Evolutionary conservation across 2,329 filamentous ascomycete genomes (phyloP), one percentile per base, ranked within the genome.

Genomic region (Aspergillus proliferans): DNA sequence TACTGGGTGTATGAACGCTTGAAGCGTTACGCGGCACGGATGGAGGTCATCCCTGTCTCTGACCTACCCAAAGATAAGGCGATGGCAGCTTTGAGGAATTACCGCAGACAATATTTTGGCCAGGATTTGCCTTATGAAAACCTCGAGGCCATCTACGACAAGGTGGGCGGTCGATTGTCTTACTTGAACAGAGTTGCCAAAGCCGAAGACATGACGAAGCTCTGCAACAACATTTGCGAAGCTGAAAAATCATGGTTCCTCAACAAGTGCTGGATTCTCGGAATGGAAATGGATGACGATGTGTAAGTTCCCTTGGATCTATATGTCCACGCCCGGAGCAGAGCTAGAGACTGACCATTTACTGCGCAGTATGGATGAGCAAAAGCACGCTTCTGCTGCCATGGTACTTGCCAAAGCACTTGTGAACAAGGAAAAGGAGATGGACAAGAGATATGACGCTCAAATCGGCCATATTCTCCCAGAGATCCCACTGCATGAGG

Each of bases 1-100:
- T 98, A 95, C 71, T 98, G 93, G 93, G 87, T 98, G 0, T 97
- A 96, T 62, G 93, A 98, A 68, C 82, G 91, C 12, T 74, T 98
- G 46, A 96, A 96, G 75, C 85, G 88, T 66, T 85, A 95, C 51
- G 88, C 90, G 3, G 95, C 91, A 2, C 83, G 93, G 42, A 95
- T 98, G 88, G 91, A 96, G 63, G 87, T 98, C 4, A 85, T 95
- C 34, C 83, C 89, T 7, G 84, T 98, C 39, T 79, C 81, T 4
- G 93, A 98, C 67, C 75, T 98, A 6, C 82, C 86, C 46, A 95
- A 91, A 66, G 67, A 75, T 9, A 83, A 87, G 60, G 91, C 93
- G 3, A 80, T 95, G 52, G 73, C 76, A 21, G 92, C 93, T 0
- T 75, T 98, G 24, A 76, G 79, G 50, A 85, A 83, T 58, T 96